Conservation (phyloP, 2,329 filamentous ascomycete species). For the Myriosclerotinia curreyana region DNA sequence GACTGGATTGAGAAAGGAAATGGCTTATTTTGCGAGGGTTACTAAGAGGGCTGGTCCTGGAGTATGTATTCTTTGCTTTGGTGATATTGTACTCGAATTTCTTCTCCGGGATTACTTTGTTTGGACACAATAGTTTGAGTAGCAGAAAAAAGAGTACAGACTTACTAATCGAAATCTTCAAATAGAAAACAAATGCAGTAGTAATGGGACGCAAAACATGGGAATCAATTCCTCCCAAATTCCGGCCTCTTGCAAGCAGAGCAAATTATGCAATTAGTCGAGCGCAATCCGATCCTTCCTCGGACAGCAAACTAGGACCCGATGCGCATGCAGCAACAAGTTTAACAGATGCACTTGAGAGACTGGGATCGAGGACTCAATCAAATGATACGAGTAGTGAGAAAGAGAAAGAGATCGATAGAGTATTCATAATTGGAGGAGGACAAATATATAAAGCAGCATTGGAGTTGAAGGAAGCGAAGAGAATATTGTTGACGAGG, state of each 20-base stretch:
- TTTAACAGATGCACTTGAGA: not conserved
- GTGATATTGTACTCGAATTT: not conserved
- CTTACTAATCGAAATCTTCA: not conserved
- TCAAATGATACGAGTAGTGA: not conserved
- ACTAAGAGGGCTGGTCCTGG: constrained; percentile 59
- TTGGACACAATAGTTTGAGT: not conserved
- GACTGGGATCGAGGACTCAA: constrained; percentile 1
- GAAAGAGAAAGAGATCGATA: constrained; percentile 1
- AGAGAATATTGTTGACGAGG: constrained; percentile 66
- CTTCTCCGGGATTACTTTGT: no score
- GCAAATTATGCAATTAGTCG: constrained; percentile 76
- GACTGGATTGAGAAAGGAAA: constrained; percentile 84
- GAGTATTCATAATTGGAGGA: constrained; percentile 81
- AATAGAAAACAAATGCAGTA: constrained; percentile 60
- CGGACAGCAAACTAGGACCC: not conserved
- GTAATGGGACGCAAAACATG: constrained; percentile 99
- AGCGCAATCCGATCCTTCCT: not conserved
- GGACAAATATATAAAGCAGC: constrained; percentile 78
- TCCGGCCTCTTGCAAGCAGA: constrained; percentile 75
- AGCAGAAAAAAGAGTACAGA: not conserved
- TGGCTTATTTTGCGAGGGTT: constrained; percentile 91
- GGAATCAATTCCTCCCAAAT: constrained; percentile 77
- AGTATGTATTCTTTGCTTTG: constrained; percentile 30
- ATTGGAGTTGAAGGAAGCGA: constrained; percentile 56
- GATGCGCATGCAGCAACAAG: constrained; percentile 9